phyloP scores from a whole-genome alignment of 2,329 filamentous ascomycete species.

The Penicillium frequentans region DNA sequence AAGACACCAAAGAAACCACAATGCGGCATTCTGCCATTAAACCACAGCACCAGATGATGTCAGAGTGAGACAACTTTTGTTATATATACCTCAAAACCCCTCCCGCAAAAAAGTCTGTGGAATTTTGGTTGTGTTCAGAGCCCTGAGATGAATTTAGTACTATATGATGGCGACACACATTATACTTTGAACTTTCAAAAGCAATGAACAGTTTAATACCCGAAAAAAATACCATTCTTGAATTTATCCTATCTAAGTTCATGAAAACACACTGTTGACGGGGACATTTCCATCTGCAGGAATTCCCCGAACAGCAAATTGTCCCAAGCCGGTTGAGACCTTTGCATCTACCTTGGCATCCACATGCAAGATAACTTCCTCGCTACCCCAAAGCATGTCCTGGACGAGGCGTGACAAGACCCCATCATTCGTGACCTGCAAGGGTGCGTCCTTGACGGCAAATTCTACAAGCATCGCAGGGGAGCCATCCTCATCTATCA shows the following conservation, averaged over 20 bases:
- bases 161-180: too few species aligned
- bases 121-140: too few species aligned
- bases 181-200: neutral
- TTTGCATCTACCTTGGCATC: constrained; percentile 80
- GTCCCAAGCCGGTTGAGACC: constrained; percentile 77
- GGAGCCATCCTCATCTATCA: constrained; percentile 59
- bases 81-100: too few species aligned
- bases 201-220: neutral
- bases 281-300: constrained; percentile 81
- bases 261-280: constrained; percentile 79
- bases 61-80: too few species aligned
- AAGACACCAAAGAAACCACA: too few species aligned
- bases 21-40: too few species aligned
- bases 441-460: constrained; percentile 72
- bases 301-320: constrained; percentile 77
- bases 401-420: constrained; percentile 81
- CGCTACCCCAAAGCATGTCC: constrained; percentile 71
- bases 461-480: constrained; percentile 73
- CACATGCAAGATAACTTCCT: constrained; percentile 70
- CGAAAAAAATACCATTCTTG: constrained; percentile 14
- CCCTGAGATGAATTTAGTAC: too few species aligned
- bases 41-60: too few species aligned
- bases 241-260: constrained; percentile 22
- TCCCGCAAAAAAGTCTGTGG: too few species aligned
- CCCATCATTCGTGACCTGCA: constrained; percentile 77